These are phyloP conservation scores for Penicillium arizonense DNA, from an alignment of 495 filamentous ascomycete genomes.

Conservation along the genomic window DNA sequence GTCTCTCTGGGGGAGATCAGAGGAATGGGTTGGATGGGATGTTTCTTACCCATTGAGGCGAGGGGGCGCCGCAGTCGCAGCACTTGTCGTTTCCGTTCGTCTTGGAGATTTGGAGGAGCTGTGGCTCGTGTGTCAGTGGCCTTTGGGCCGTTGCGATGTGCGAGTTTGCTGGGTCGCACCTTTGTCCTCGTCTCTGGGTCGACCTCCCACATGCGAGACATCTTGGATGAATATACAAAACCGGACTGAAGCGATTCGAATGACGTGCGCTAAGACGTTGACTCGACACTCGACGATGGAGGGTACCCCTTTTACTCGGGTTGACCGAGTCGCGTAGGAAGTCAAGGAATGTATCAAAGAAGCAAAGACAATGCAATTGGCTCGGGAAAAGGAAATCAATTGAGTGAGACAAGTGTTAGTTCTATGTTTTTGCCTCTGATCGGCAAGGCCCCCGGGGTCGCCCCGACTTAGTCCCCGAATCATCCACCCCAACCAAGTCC, in stretches of 20 bases:
- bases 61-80: constrained; percentile 91
- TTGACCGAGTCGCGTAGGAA: background rate
- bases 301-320: background rate
- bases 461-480: constrained; percentile 12
- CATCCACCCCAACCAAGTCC: constrained; percentile 10
- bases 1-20: background rate
- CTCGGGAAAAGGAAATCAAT: constrained; percentile 5
- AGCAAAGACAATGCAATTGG: background rate
- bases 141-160: background rate
- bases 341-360: background rate
- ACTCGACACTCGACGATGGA: background rate
- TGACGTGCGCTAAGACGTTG: constrained; percentile 1
- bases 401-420: constrained; percentile 1
- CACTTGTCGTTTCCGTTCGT: constrained; percentile 81
- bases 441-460: constrained; percentile 19
- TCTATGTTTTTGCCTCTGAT: constrained; percentile 23
- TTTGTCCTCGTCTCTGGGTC: constrained; percentile 93
- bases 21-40: background rate
- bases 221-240: constrained; percentile 19
- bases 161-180: constrained; percentile 46
- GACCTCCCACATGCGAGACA: constrained; percentile 89
- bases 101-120: constrained; percentile 89
- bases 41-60: constrained; percentile 78
- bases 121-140: constrained; percentile 17
- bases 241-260: background rate